phyloP scores from a whole-genome alignment of 2,329 filamentous ascomycete species.

The Verticillium klebahnii region DNA sequence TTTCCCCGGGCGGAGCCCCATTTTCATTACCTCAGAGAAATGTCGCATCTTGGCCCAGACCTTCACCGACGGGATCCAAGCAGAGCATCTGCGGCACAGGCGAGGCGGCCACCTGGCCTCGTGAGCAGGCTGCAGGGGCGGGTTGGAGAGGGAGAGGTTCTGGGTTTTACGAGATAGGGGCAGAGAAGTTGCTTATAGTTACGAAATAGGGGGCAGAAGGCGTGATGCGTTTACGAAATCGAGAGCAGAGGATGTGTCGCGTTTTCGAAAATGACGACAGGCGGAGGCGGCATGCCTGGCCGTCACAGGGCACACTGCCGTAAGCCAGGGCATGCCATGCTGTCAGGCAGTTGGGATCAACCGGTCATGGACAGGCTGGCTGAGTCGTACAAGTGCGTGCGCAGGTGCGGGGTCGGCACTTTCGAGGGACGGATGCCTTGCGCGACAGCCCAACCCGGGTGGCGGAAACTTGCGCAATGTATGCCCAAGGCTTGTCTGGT shows the following conservation, averaged over 20 bases:
- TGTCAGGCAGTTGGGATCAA: too few relatives aligned
- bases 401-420: not conserved
- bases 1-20: not conserved
- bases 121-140: not conserved
- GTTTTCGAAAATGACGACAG: not conserved
- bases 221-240: not conserved
- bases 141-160: not conserved
- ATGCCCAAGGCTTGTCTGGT: too few relatives aligned
- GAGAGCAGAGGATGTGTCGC: not conserved
- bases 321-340: not conserved
- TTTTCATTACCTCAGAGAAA: constrained; percentile 1
- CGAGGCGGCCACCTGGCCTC: not conserved
- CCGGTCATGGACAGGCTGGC: not conserved
- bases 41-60: not conserved
- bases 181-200: not conserved
- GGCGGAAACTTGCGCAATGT: not conserved
- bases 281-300: too few relatives aligned
- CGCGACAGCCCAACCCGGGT: not conserved
- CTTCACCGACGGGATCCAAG: not conserved
- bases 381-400: not conserved
- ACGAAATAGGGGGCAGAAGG: not conserved
- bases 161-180: not conserved
- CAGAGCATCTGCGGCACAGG: not conserved
- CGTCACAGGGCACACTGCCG: too few relatives aligned
- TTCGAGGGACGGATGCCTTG: too few relatives aligned